A percentile compares a stretch with the other conserved stretches of the same genome.
Conservation (phyloP, 2,329 filamentous ascomycete species). For the Huntiella bhutanensis region DNA sequence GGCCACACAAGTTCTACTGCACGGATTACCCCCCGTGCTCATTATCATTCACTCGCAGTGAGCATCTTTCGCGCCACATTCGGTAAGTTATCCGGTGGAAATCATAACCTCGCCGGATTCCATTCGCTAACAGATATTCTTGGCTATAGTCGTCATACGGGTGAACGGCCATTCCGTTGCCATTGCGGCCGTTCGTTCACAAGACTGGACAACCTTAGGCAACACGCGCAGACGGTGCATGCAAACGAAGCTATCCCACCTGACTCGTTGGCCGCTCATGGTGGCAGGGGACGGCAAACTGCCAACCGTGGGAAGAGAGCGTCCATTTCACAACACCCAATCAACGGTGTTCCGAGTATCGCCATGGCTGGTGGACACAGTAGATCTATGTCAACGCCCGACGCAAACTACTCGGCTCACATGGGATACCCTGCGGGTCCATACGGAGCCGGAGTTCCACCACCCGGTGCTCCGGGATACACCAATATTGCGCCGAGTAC, state of each 20-base stretch:
- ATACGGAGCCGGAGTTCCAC: not conserved
- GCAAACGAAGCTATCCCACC: constrained; percentile 92
- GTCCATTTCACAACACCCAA: constrained; percentile 32
- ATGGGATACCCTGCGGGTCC: too few relatives aligned
- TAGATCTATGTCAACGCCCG: constrained; percentile 9
- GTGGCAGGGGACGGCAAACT: constrained; percentile 56
- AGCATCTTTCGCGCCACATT: constrained; percentile 88
- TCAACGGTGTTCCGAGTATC: constrained; percentile 31
- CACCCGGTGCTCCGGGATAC: not conserved
- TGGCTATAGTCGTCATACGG: constrained; percentile 67
- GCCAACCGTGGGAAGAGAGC: constrained; percentile 36
- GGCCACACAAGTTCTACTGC: constrained; percentile 90
- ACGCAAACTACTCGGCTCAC: constrained; percentile 1
- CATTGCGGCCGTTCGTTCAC: constrained; percentile 62
- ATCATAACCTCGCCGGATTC: not conserved
- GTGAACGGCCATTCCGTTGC: constrained; percentile 89
- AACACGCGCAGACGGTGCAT: constrained; percentile 95
- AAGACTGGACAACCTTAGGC: constrained; percentile 36
- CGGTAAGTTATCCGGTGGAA: constrained; percentile 31
- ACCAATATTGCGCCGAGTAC: not conserved
- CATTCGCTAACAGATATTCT: not conserved
- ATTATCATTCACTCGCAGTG: constrained; percentile 85
- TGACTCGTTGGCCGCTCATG: constrained; percentile 74
- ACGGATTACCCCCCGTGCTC: constrained; percentile 87
- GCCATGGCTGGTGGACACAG: constrained; percentile 3